Conservation (phyloP, 768 basidiomycete genomes). For the Xerocomus potaroensis region DNA sequence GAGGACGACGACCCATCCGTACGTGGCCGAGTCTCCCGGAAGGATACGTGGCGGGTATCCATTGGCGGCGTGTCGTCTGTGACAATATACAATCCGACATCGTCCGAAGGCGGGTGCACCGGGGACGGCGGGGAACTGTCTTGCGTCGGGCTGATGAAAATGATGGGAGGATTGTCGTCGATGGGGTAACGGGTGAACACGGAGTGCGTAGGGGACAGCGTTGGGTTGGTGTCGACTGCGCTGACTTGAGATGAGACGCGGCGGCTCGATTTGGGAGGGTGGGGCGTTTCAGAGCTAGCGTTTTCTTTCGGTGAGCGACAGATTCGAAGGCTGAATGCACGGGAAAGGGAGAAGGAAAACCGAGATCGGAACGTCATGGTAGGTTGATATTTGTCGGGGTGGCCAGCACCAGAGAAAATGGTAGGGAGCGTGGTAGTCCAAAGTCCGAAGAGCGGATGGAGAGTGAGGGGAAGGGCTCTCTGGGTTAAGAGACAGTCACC, state of each 20-base stretch:
- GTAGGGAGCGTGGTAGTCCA: not conserved
- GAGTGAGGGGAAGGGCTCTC: not conserved
- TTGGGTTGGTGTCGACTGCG: not conserved
- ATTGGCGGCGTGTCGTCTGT: not conserved
- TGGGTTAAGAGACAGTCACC: not conserved
- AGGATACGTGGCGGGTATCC: slow-evolving; percentile 2
- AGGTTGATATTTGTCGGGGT: not conserved
- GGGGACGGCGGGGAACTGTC: not conserved
- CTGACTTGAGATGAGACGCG: not conserved
- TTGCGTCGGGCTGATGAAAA: slow-evolving; percentile 2
- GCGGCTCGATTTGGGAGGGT: not conserved
- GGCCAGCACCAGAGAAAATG: slow-evolving; percentile 13
- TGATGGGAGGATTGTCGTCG: slow-evolving; percentile 2
- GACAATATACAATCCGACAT: not conserved
- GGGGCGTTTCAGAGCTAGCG: not conserved
- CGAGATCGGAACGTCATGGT: slow-evolving; percentile 15
- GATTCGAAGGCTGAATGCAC: slow-evolving; percentile 14
- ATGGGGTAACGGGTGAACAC: not conserved
- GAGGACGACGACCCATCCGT: not conserved
- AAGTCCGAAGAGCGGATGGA: not conserved
- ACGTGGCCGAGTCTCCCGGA: slow-evolving; percentile 2
- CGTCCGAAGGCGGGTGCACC: not conserved
- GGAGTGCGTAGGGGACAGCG: not conserved
- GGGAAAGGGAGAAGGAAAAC: slow-evolving; percentile 13
- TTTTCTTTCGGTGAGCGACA: slow-evolving; percentile 6